Conservation (phyloP, 805 yeast genomes). For the Clavispora carvajalis region DNA sequence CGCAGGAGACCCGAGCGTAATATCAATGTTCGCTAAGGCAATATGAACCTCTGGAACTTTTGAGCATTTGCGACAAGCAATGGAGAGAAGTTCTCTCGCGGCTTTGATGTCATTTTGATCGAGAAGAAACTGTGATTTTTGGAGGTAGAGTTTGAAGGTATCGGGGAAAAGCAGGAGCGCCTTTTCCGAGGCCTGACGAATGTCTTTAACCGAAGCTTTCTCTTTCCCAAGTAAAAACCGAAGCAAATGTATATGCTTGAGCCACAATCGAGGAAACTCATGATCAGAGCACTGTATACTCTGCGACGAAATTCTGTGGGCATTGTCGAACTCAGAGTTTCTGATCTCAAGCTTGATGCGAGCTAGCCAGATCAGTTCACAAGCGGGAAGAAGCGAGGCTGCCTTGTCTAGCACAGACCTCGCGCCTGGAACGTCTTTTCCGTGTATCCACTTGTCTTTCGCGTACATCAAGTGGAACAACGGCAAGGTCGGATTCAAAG, state of each 20-base stretch:
- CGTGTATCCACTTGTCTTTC: conserved; percentile 56
- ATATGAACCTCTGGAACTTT: conserved; percentile 49
- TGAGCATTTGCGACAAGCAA: conserved; percentile 49
- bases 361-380: conserved; percentile 64
- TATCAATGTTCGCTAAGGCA: conserved; percentile 41
- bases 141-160: conserved; percentile 52
- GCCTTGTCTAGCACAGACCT: conserved; percentile 49
- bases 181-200: conserved; percentile 27
- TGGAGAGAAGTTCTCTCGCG: conserved; percentile 44
- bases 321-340: conserved; percentile 35
- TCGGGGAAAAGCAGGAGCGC: conserved; percentile 49
- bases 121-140: conserved; percentile 52
- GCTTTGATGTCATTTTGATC: conserved; percentile 16
- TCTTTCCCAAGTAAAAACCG: conserved; percentile 30
- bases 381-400: conserved; percentile 35
- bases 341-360: conserved; percentile 59
- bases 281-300: conserved; percentile 13
- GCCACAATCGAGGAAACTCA: conserved; percentile 50
- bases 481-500: conserved; percentile 43
- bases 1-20: conserved; percentile 34
- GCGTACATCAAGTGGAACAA: conserved; percentile 65
- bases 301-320: conserved; percentile 26
- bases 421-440: conserved; percentile 46
- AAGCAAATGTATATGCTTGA: conserved; percentile 51
- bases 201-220: conserved; percentile 10